Evolutionary conservation across 2,329 filamentous ascomycete genomes (phyloP), one percentile per base, ranked within the genome.

Genomic region (Xylariaceae sp.): DNA sequence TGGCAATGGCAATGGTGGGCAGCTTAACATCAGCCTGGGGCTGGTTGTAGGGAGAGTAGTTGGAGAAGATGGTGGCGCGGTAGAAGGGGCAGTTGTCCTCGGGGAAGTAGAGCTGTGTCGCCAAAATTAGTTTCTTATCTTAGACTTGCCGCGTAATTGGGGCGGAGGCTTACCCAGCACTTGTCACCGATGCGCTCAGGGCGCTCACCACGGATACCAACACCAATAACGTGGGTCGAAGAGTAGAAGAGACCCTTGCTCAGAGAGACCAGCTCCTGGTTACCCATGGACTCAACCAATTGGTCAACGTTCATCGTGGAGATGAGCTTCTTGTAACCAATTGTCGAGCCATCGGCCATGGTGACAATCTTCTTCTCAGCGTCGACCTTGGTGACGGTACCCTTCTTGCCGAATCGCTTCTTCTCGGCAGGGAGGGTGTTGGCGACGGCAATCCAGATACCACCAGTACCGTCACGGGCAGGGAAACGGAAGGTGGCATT

Each of bases 31-130:
- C 86, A 61, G 86, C 81, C 66, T 89, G 80, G 39, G 94, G 94
- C 80, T 97, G 94, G 83, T 99, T 99, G 85, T 96, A 87, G 56
- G 93, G 94, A 18, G 94, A 97, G 84, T 99, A 99, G 85, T 99
- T 99, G 78, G 93, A 97, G 86, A 99, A 99, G 80, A 99, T 97
- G 73, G 94, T 99, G 72, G 94, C 94, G 69, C 94, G 90, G 84
- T 99, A 99, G 84, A 99, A 99, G 74, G 92, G 92, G 82, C 92
- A 97, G 84, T 99, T 88, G 76, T 96, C 89, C 77, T 99, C 94
- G 64, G 94, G 94, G 86, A 97, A 99, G 85, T 99, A 99, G 67
- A 99, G 82, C 87, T 88, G 58, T 11, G 17, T 4, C 17, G 4
- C 3, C 15, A 4, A 8, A 10, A 48, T 66, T 62, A 60, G 66